Evolutionary conservation across 768 basidiomycete species (phyloP).

Genomic region (Rhizopogon vesiculosus): DNA sequence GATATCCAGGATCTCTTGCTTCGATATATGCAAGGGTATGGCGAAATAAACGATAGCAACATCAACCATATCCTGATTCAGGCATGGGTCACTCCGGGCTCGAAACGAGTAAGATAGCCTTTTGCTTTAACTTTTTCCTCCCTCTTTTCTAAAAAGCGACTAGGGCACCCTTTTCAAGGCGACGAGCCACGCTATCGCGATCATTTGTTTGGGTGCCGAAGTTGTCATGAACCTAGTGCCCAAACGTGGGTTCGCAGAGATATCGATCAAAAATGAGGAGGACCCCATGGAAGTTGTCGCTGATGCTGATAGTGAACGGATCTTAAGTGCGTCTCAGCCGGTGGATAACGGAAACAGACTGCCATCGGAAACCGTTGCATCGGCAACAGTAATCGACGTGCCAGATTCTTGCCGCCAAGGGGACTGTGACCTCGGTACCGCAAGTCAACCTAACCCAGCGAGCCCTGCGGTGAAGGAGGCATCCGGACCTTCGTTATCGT

Average conservation of each 20-base stretch:
- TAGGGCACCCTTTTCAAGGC: slow-evolving; percentile 23
- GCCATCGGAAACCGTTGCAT: not conserved
- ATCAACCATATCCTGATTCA: slow-evolving; percentile 32
- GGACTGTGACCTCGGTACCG: not conserved
- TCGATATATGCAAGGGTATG: slow-evolving; percentile 29
- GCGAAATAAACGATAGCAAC: slow-evolving; percentile 24
- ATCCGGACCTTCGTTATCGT: not conserved
- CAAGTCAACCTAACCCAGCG: not conserved
- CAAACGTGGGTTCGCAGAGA: slow-evolving; percentile 18
- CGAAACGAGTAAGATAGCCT: slow-evolving; percentile 24
- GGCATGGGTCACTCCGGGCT: slow-evolving; percentile 40
- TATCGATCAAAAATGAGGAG: not conserved
- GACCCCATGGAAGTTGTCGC: slow-evolving; percentile 9
- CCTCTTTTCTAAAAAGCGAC: not conserved
- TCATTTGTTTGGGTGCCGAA: slow-evolving; percentile 23
- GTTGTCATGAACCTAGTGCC: slow-evolving; percentile 19
- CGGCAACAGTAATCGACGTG: not conserved
- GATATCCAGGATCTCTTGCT: slow-evolving; percentile 26
- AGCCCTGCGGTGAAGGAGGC: not conserved
- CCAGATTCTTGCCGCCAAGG: not conserved
- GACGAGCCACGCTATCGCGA: slow-evolving; percentile 11
- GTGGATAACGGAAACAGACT: not conserved
- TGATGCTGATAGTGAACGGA: slow-evolving; percentile 2
- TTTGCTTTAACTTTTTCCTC: not conserved
- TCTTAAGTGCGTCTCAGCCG: slow-evolving; percentile 1